Conservation (phyloP, 2,329 filamentous ascomycete species). For the Ophiostoma fasciatum region DNA sequence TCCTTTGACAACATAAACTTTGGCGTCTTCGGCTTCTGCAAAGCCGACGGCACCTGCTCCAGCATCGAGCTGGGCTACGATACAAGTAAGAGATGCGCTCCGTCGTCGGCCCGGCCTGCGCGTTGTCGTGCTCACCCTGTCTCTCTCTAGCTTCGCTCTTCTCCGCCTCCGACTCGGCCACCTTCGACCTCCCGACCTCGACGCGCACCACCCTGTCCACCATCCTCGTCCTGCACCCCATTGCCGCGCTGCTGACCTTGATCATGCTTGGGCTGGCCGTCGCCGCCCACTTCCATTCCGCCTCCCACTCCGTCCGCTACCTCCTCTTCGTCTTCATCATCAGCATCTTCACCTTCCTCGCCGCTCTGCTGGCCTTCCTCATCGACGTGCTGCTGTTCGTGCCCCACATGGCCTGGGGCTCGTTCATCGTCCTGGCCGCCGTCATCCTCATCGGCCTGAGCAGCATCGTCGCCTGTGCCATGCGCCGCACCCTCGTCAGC, state of each 20-base stretch:
- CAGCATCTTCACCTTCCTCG: slow-evolving; percentile 68
- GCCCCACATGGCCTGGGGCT: slow-evolving; percentile 85
- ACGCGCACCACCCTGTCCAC: slow-evolving; percentile 57
- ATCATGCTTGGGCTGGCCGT: slow-evolving; percentile 69
- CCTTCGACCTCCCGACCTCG: slow-evolving; percentile 41
- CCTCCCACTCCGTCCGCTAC: slow-evolving; percentile 81
- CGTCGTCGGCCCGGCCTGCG: slow-evolving; percentile 16
- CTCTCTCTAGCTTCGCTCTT: not conserved
- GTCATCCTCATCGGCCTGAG: slow-evolving; percentile 73
- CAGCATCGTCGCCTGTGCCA: slow-evolving; percentile 79
- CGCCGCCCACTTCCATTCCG: slow-evolving; percentile 71
- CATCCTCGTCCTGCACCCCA: slow-evolving; percentile 82
- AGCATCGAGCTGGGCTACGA: slow-evolving; percentile 72
- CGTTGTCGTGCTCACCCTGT: not conserved
- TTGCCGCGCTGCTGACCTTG: slow-evolving; percentile 75
- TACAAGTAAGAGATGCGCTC: slow-evolving; percentile 58
- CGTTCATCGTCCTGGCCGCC: slow-evolving; percentile 81
- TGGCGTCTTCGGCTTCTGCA: slow-evolving; percentile 87
- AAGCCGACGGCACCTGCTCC: slow-evolving; percentile 46
- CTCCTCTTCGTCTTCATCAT: slow-evolving; percentile 76
- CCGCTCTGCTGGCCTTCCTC: slow-evolving; percentile 70
- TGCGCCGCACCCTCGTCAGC: slow-evolving; percentile 82
- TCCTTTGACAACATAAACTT: slow-evolving; percentile 64
- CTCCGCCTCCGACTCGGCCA: slow-evolving; percentile 14
- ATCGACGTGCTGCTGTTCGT: slow-evolving; percentile 91